Conservation (phyloP, 345 rosid species). For the Murraya paniculata region DNA sequence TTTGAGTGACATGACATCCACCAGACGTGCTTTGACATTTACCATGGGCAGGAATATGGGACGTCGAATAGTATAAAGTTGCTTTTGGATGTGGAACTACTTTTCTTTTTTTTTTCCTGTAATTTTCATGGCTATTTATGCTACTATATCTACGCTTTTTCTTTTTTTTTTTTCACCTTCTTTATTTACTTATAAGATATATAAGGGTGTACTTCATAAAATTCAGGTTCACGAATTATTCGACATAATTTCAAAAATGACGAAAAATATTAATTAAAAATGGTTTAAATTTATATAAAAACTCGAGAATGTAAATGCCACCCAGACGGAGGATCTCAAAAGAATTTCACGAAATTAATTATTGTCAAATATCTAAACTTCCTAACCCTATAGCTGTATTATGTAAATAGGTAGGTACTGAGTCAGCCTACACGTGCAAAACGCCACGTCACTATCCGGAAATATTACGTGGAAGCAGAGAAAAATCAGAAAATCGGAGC, state of each 20-base stretch:
- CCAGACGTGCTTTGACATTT: not conserved
- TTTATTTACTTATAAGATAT: not conserved
- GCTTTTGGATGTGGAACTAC: not conserved
- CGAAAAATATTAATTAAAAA: not conserved
- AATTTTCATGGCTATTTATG: not conserved
- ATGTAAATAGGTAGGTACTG: not conserved
- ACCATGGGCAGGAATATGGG: not conserved
- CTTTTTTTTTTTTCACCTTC: no score
- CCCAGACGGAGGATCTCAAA: no score
- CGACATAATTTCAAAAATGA: not conserved
- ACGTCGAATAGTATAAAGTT: not conserved
- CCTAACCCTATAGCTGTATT: not conserved
- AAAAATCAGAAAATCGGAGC: not conserved
- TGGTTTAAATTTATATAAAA: no score
- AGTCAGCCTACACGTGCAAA: not conserved
- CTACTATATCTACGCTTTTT: no score
- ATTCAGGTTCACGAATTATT: not conserved
- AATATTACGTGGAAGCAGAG: not conserved
- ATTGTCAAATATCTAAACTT: not conserved
- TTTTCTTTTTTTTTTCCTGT: not conserved
- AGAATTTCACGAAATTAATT: not conserved
- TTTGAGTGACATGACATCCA: not conserved
- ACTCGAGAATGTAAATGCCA: no score
- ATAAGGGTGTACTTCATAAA: not conserved
- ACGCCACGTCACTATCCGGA: not conserved